Base-by-base conservation (phyloP, 768 basidiomycete species). In the Exidia glandulosa region DNA sequence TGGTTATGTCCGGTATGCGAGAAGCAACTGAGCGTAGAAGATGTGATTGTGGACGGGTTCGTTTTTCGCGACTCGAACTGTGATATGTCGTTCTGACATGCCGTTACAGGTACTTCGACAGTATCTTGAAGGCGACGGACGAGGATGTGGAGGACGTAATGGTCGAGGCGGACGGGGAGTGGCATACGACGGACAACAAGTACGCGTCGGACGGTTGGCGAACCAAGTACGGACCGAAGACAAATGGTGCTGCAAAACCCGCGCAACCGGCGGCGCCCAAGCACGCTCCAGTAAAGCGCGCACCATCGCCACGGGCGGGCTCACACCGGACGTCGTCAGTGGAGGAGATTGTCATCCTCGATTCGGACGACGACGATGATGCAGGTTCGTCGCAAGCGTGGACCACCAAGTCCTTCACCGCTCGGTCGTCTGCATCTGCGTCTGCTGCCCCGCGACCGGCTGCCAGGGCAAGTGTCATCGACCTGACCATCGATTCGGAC, bases 1-100 rank as follows among this genome's bases (percentile, higher is more conserved):
- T 99, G 90, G 88, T 72, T 87, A 52, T 98, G 96, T 72, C 95
- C 96, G 30, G 87, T 93, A 47, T 98, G 96, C 72, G 90, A 92
- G 70, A 85, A 82, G 67, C 75, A 79, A 52, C 71, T 99, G 58
- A 82, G 86, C 63, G 74, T 82, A 23, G 87, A 87, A 33, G 91
- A 97, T 61, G 75, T 99, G 34, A 86, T 96, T 36, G 79, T 95
- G 60, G 96, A 99, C 69, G 94, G 93, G 94, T 93, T 71, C 47
- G 82, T 68, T 58, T 2, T 12, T 10, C 12, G 14, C 29, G n/a
- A 58, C 32, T 59, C 25, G 34, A 32, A 37, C 23, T 41, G 37
- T 45, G 30, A 47, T 61, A 48, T 10, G 7, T 57, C 25, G 47
- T 34, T 45, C 48, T 55, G 12, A 57, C 34, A n/a, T 27, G 14